Conservation (phyloP, 768 basidiomycete genomes). For the Rhodosporidiobolus odoratus region DNA sequence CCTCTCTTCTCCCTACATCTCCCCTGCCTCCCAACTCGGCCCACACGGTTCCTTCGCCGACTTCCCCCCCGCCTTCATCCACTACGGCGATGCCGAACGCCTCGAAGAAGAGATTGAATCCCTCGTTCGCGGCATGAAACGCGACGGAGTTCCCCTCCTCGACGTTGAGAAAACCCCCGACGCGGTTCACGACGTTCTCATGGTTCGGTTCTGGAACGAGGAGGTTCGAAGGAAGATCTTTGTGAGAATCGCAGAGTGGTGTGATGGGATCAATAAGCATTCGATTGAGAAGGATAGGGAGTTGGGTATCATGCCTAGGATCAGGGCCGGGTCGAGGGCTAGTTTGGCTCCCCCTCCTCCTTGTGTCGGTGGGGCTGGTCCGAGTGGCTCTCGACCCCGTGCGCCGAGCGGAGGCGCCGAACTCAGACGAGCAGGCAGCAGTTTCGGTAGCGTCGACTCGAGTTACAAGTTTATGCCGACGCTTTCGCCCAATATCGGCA, state of each 20-base stretch:
- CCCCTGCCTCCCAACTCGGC: constrained; percentile 30
- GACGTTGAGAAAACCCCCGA: constrained; percentile 31
- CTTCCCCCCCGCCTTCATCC: constrained; percentile 33
- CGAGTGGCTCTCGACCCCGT: not conserved
- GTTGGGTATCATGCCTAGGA: not conserved
- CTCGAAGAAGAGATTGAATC: constrained; percentile 33
- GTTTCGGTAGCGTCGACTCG: not conserved
- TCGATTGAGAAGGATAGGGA: not conserved
- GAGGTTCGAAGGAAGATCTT: constrained; percentile 9
- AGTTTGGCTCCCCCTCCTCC: not conserved
- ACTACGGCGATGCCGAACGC: constrained; percentile 35
- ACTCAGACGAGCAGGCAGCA: not conserved
- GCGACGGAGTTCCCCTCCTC: constrained; percentile 11
- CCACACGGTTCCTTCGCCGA: constrained; percentile 18
- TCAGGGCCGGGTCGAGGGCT: not conserved
- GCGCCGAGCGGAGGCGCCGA: not conserved
- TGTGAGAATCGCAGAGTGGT: constrained; percentile 17
- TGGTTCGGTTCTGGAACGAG: constrained; percentile 35
- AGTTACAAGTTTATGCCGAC: not conserved
- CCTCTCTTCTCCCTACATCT: constrained; percentile 30
- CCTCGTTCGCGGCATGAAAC: constrained; percentile 14
- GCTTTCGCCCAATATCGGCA: not conserved
- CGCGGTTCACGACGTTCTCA: constrained; percentile 32
- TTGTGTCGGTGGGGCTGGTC: not conserved
- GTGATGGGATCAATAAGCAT: not conserved